Base-by-base conservation (phyloP, 108 stramenopile genomes). In the Nitzschia sp. region DNA sequence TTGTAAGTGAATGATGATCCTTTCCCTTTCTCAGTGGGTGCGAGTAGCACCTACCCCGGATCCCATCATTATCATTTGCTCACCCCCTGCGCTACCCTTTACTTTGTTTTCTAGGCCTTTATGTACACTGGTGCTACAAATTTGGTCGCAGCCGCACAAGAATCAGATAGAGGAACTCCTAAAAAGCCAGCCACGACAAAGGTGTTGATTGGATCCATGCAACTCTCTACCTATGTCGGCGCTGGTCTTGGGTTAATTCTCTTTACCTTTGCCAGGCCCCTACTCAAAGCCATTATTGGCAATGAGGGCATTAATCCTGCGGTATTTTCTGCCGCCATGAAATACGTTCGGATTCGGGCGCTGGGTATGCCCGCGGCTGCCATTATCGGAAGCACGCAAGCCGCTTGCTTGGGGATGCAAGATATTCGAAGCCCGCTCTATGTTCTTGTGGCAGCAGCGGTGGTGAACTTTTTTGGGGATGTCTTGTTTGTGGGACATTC, bases 41-140 rank as follows among this genome's bases (percentile, higher is more conserved):
- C n/a, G n/a, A n/a, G n/a, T n/a, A n/a, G n/a, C n/a, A n/a, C n/a
- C n/a, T n/a, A n/a, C n/a, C n/a, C n/a, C n/a, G n/a, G n/a, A n/a
- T n/a, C n/a, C n/a, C n/a, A n/a, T n/a, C n/a, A n/a, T 25, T 21
- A 9, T 26, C 52, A 53, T 53, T 26, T 21, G 8, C 28, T 34
- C 9, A 58, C 11, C 30, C 17, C 16, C 26, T 30, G 9, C 52
- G 6, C 25, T 53, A 17, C 6, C 25, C 6, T 27, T 38, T 31
- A 17, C 21, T 11, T 32, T 53, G 11, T 31, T 58, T 41, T 59
- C 9, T 65, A 72, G 66, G 84, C 88, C 32, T 90, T 94, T 68
- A 69, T 94, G 78, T 91, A 89, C 64, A 90, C 92, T 32, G 89
- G 88, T 23, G 90, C 89, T 1, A 94, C 92, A 41, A 94, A 88